phyloP scores from a whole-genome alignment of 805 yeast genomes.

The Yamadazyma laniorum region DNA sequence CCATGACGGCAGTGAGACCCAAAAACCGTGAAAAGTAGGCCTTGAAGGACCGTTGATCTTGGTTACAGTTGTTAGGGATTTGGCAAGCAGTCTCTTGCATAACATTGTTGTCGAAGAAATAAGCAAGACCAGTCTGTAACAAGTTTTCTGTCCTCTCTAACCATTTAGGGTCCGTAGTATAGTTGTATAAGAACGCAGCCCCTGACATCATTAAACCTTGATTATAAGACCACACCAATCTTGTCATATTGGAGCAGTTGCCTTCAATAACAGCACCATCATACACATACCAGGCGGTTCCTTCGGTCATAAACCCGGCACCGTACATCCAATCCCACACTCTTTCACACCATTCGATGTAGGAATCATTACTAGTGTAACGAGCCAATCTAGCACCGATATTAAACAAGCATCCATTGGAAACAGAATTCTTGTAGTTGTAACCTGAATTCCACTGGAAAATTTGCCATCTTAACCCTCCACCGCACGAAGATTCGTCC shows the following conservation, averaged over 20 bases:
- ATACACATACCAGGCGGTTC: conserved; percentile 52
- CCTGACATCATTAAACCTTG: conserved; percentile 80
- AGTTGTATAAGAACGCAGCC: conserved; percentile 74
- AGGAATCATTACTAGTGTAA: conserved; percentile 38
- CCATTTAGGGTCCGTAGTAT: conserved; percentile 70
- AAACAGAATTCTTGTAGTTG: conserved; percentile 44
- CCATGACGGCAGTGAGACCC: conserved; percentile 70
- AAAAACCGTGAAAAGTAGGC: conserved; percentile 76
- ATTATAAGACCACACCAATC: conserved; percentile 81
- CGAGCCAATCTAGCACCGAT: conserved; percentile 45
- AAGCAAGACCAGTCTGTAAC: conserved; percentile 52
- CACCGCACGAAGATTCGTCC: conserved; percentile 37
- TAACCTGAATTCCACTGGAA: conserved; percentile 49
- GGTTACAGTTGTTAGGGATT: conserved; percentile 59
- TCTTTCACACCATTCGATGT: conserved; percentile 41
- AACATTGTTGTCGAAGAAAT: conserved; percentile 53
- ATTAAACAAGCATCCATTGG: conserved; percentile 45
- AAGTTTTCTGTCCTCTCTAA: conserved; percentile 54
- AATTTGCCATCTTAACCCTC: conserved; percentile 49
- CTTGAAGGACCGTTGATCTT: conserved; percentile 90
- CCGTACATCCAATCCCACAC: conserved; percentile 47
- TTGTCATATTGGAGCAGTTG: conserved; percentile 63
- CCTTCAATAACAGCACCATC: conserved; percentile 65
- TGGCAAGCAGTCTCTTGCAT: conserved; percentile 88
- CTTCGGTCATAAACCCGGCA: conserved; percentile 43